Evolutionary conservation across 1,139 yeast genomes (phyloP), one percentile per base, ranked within the genome.

Genomic region (Geotrichum carabidarum): DNA sequence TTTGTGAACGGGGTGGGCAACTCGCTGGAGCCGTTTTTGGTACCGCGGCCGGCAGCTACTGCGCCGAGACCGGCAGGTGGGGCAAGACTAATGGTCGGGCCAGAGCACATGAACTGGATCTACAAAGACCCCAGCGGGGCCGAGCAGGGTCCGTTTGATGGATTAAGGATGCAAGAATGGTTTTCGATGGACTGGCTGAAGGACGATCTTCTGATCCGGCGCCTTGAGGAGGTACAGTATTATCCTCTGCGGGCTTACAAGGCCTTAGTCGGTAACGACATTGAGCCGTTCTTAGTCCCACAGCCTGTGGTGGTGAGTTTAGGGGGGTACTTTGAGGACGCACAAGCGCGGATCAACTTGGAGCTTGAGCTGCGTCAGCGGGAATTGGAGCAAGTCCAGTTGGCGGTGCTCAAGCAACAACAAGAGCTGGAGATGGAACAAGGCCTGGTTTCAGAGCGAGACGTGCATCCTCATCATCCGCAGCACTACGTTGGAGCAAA

Each of bases 101-200:
- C 80, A 0, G 78, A 72, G 31, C 70, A 74, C 52, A 76, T 83
- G 62, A 74, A 76, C 56, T 87, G 96, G 96, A 74, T 71, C 57
- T 87, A 87, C 65, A 72, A 82, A 55, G 96, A 87, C 66, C 82
- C 88, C 1, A 70, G 77, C 47, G 88, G 87, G 1, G 77, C 72
- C 54, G 84, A 81, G 59, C 95, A 86, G 65, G 96, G 96, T 30
- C 95, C 96, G 2, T 87, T 86, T 67, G 76, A 76, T 51, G 90
- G 93, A 1, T 71, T 73, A 31, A 71, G 78, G 73, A 87, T 87
- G 96, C 94, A 87, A 61, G 81, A 75, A 53, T 87, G 96, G 96
- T 79, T 78, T 57, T 68, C 78, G 4, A 80, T 78, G 37, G 82
- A 84, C 1, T 86, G 84, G 69, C 74, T 87, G 59, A 74, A 73